These are phyloP conservation scores for Boletellus sp. DNA, from an alignment of 768 basidiomycete species.

Conservation along the genomic window DNA sequence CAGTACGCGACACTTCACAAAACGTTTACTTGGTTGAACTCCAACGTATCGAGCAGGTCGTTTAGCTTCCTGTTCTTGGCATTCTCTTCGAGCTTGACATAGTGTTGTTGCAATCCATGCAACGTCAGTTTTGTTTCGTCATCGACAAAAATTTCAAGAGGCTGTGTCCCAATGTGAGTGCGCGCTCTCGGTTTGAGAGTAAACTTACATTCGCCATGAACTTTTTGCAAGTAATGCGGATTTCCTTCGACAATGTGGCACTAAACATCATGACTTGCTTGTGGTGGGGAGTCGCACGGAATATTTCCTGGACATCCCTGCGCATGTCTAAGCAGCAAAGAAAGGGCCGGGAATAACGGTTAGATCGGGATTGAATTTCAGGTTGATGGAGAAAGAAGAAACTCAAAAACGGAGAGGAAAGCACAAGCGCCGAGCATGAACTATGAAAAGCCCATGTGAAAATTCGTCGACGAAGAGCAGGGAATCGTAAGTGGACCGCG, in stretches of 20 bases:
- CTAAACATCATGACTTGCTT: slow-evolving; percentile 99
- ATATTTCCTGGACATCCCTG: slow-evolving; percentile 99
- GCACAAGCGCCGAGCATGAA: slow-evolving; percentile 12
- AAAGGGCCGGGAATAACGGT: slow-evolving; percentile 61
- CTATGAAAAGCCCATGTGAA: slow-evolving; percentile 15
- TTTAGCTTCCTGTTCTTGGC: slow-evolving; percentile 97
- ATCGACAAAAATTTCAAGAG: slow-evolving; percentile 98
- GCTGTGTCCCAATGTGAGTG: slow-evolving; percentile 46
- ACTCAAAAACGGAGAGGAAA: slow-evolving; percentile 38
- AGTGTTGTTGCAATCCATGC: slow-evolving; percentile 98
- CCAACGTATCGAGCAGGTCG: slow-evolving; percentile 89
- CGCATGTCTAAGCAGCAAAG: slow-evolving; percentile 85
- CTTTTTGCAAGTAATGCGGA: slow-evolving; percentile 96
- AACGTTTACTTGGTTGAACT: slow-evolving; percentile 88
- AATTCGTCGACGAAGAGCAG: slow-evolving; percentile 27
- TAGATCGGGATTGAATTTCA: slow-evolving; percentile 55
- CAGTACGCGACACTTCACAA: background rate
- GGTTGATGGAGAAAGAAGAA: slow-evolving; percentile 48
- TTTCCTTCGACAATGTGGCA: slow-evolving; percentile 95
- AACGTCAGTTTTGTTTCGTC: slow-evolving; percentile 98
- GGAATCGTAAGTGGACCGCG: slow-evolving; percentile 33
- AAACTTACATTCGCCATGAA: slow-evolving; percentile 95
- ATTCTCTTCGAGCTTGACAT: slow-evolving; percentile 92
- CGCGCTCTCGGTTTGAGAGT: background rate
- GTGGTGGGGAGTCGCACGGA: slow-evolving; percentile 97